Evolutionary conservation across 176 grass and related monocot species (phyloP), one percentile per base, ranked within the genome.

Genomic region (Eleusine coracana): DNA sequence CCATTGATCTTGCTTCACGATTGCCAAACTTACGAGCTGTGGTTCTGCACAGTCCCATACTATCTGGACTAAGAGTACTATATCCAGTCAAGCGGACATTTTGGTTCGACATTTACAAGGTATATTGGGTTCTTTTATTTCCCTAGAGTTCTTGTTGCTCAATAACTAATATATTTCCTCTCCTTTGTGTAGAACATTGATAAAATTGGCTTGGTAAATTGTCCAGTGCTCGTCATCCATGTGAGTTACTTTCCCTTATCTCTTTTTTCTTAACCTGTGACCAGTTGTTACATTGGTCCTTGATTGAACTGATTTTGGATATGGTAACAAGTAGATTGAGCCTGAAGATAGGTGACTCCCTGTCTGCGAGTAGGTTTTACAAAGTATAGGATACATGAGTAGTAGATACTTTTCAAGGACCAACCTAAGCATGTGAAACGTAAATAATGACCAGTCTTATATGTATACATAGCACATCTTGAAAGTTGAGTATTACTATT

Each of bases 21-120:
- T 78, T 91, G 73, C 94, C 89, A 64, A 91, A 90, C 41, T 87
- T 97, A 77, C 90, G 94, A 79, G 94, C 91, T 46, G 91, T 97
- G 36, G 91, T 97, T 94, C 85, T 97, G 81, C 91, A 97, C 40
- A 94, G 91, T 91, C 91, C 91, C 23, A 97, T 97, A 81, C 78
- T 97, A 60, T 97, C 94, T 86, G 94, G 94, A 72, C 48, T 97
- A 44, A 82, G 94, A 88, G 94, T 97, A 66, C 82, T 97, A 28
- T 97, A 94, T 92, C 94, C 94, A 84, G 89, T 94, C 64, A 97
- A 92, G 63, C 82, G 82, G 12, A 78, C 94, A 14, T 97, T 74
- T 80, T 97, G 94, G 94, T 97, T 97, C n/a, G 94, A 97, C 79
- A 97, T 97, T 82, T 97, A 94, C 82, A 97, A 97, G 94, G 94